Evolutionary conservation across 2,329 filamentous ascomycete genomes (phyloP).

Genomic region (Hypoxylon sp.): DNA sequence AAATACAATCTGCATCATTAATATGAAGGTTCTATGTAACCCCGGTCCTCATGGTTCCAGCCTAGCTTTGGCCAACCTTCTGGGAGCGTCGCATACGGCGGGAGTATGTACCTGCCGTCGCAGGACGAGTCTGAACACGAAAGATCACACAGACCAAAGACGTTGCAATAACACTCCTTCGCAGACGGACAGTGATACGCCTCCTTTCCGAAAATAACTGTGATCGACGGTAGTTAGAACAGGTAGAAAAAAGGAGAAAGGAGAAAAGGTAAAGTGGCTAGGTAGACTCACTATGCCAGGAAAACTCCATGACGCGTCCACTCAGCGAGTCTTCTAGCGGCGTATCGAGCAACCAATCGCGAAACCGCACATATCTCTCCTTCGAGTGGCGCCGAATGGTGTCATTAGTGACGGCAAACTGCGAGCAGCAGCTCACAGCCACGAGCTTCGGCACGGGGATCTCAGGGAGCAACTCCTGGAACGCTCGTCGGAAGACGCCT

Average conservation of each 20-base stretch:
- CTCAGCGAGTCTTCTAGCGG: conserved; percentile 68
- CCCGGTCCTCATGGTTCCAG: conserved; percentile 61
- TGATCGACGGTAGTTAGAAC: not conserved
- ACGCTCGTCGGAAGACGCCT: conserved; percentile 60
- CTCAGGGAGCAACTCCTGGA: conserved; percentile 60
- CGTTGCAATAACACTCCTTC: conserved; percentile 75
- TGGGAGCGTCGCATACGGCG: conserved; percentile 70
- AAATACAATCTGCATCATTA: not conserved
- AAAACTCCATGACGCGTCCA: conserved; percentile 74
- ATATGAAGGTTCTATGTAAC: conserved; percentile 23
- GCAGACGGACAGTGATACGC: conserved; percentile 73
- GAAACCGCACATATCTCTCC: conserved; percentile 69
- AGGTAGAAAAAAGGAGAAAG: not conserved
- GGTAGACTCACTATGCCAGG: conserved; percentile 75
- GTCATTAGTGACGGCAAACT: conserved; percentile 73
- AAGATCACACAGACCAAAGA: conserved; percentile 72
- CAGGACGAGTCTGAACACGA: conserved; percentile 64
- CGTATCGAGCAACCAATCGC: conserved; percentile 73
- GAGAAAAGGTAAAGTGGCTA: conserved; percentile 18
- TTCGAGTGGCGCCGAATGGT: conserved; percentile 64
- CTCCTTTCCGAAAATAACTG: conserved; percentile 72
- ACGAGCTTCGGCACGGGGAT: conserved; percentile 64
- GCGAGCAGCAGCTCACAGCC: conserved; percentile 74
- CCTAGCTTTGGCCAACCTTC: conserved; percentile 73
- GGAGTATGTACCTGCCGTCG: conserved; percentile 70